Base-by-base conservation (phyloP, 306 rosid species). In the Adenanthera pavonina region DNA sequence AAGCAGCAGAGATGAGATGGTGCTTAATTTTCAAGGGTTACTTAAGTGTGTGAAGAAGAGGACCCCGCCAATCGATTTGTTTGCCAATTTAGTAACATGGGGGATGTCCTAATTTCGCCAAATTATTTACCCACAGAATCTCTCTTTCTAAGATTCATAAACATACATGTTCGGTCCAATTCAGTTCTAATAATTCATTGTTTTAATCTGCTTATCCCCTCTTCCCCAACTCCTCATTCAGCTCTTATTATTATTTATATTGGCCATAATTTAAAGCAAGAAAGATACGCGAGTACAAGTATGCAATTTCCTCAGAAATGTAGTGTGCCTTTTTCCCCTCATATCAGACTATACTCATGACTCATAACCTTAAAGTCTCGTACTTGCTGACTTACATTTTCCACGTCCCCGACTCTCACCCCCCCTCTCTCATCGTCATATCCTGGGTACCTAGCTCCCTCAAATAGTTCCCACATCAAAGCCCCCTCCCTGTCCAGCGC, bases 401-500 rank as follows among this genome's bases (percentile, higher is more conserved):
- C 16, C 38, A 20, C 65, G 19, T 52, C 57, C 57, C 57, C 57
- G 57, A 15, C 7, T 25, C 46, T 30, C 44, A 66, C 19, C 72
- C 47, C 51, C 74, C 76, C 88, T 84, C 84, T 80, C 86, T 82
- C 77, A 38, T 77, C 80, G 80, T 90, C 92, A 75, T 88, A 80
- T 81, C 88, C 80, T 83, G 17, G 68, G 68, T 74, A 14, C 79
- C 78, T 65, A 77, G 83, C 84, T 76, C 80, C 81, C 52, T 85
- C 90, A 88, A 91, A 88, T 84, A 88, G 83, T 85, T 79, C 74
- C 89, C 86, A 69, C 87, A 87, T 85, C 87, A 77, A 88, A 78
- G 82, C 85, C 81, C 66, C 40, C 13, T 13, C 41, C 68, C 68
- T 33, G 68, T 61, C 43, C 68, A 33, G 17, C 41, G 43, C 38